These are phyloP conservation scores for Ophiognomonia clavigignenti-juglandacearum DNA, from an alignment of 2,329 filamentous ascomycete species.

Conservation along the genomic window DNA sequence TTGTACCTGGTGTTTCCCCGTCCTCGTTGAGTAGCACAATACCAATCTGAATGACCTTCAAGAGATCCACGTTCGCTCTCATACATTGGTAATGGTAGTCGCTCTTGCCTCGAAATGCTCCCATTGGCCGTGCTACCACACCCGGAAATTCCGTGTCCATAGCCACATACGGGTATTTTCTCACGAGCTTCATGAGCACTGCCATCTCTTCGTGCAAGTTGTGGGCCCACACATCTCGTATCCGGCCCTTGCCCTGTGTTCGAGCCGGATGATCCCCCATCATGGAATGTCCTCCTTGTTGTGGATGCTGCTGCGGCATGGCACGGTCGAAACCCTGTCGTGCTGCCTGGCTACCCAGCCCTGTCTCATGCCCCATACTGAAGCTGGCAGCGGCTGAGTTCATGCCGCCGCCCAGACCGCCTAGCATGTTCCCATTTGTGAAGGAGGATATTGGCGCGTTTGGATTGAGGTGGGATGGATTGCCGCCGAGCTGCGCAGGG, in stretches of 20 bases:
- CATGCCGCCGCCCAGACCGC: conserved; percentile 52
- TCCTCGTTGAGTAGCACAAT: conserved; percentile 90
- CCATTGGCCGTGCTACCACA: conserved; percentile 92
- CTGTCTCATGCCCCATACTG: conserved; percentile 59
- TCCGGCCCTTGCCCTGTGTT: conserved; percentile 65
- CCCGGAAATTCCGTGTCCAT: conserved; percentile 99
- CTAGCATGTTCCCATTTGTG: conserved; percentile 52
- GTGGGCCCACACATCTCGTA: conserved; percentile 93
- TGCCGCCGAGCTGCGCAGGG: conserved; percentile 53
- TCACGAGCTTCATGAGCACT: conserved; percentile 73
- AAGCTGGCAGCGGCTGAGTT: conserved; percentile 40
- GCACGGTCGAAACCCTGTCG: conserved; percentile 81
- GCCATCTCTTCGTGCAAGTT: conserved; percentile 92
- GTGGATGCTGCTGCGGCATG: conserved; percentile 44
- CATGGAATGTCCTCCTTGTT: conserved; percentile 29
- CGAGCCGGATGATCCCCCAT: conserved; percentile 50
- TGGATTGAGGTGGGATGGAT: conserved; percentile 67
- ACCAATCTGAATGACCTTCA: conserved; percentile 96
- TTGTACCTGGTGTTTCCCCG: conserved; percentile 76
- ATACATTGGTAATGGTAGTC: conserved; percentile 99
- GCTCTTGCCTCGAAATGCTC: conserved; percentile 87
- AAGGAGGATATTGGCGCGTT: conserved; percentile 67
- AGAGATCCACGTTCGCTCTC: conserved; percentile 91
- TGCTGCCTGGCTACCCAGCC: conserved; percentile 80
- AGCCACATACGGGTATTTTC: conserved; percentile 91